Base-by-base conservation (phyloP, 1,139 yeast species). In the Taphrina betulina region DNA sequence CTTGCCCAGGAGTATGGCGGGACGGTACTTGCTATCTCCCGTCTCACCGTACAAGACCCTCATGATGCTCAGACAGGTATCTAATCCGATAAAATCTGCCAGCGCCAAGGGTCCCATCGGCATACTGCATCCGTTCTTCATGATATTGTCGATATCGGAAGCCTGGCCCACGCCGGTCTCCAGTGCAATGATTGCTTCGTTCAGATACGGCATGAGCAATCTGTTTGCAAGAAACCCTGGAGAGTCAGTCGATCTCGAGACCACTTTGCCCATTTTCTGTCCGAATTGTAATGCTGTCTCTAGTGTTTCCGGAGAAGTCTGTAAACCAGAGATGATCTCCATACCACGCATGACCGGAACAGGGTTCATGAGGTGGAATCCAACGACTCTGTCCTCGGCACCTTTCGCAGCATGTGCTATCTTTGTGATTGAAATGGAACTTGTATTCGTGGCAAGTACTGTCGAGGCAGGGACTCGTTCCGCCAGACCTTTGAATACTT, bases 51-150 rank as follows among this genome's bases (percentile, higher is more conserved):
- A 67, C 46, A 73, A 65, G 5, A 73, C 76, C 57, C 72, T 69
- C 73, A 72, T 71, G 61, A 73, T 73, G 33, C 75, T 70, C 42
- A 72, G 65, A 56, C 75, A 72, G 8, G 77, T 73, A 58, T 73
- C 77, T 26, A 74, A 68, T 23, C 77, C 77, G 56, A 73, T 72
- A 58, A 73, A 72, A 60, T 73, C 77, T 28, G 77, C 76, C 20
- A 73, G 66, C 17, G 70, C 71, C 29, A 73, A 63, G 3, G 77
- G 77, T 8, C 77, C 77, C 76, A 73, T 73, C 29, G 77, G 77
- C 75, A 73, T 71, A 24, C 76, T 76, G 58, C 77, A 73, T 14
- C 77, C 77, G 59, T 72, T 72, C 63, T 68, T 69, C 75, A 73
- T 71, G 63, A 74, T 74, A 62, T 64, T 69, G 64, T 73, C 77